phyloP scores from a whole-genome alignment of 306 rosid species.

The Quercus wislizeni region DNA sequence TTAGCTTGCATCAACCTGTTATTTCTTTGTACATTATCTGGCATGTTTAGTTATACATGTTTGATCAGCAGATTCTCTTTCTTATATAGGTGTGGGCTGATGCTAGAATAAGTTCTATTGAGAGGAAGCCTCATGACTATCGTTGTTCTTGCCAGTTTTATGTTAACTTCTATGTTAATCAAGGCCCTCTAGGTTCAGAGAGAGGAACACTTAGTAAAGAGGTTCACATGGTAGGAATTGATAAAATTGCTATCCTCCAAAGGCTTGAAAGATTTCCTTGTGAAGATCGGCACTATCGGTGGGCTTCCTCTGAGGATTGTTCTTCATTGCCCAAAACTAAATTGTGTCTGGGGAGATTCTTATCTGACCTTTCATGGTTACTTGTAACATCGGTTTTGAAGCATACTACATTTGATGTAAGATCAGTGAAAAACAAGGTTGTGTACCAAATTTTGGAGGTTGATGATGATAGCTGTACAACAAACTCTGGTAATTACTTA shows the following conservation, averaged over 20 bases:
- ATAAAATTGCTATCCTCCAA: constrained; percentile 69
- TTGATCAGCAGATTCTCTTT: constrained; percentile 9
- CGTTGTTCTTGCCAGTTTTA: constrained; percentile 70
- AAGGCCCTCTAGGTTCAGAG: constrained; percentile 80
- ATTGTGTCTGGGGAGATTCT: constrained; percentile 61
- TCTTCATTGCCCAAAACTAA: constrained; percentile 54
- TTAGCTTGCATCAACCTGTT: neutral
- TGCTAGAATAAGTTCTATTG: constrained; percentile 81
- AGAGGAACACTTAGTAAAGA: constrained; percentile 61
- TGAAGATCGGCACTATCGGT: constrained; percentile 53
- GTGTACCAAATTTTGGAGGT: constrained; percentile 61
- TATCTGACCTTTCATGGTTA: constrained; percentile 76
- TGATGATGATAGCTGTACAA: constrained; percentile 18
- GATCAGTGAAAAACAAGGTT: constrained; percentile 67
- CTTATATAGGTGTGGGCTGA: constrained; percentile 61
- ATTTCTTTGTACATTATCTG: neutral
- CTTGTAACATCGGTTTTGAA: constrained; percentile 59
- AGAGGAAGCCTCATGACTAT: constrained; percentile 71
- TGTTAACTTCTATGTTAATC: constrained; percentile 63
- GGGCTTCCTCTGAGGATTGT: constrained; percentile 74
- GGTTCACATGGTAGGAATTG: constrained; percentile 44
- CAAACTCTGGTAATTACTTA: constrained; percentile 26
- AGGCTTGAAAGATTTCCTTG: constrained; percentile 46
- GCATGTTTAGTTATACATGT: constrained; percentile 6
- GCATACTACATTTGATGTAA: constrained; percentile 52